Evolutionary conservation across 2,329 filamentous ascomycete genomes (phyloP).

Genomic region (Venturia aucupariae): DNA sequence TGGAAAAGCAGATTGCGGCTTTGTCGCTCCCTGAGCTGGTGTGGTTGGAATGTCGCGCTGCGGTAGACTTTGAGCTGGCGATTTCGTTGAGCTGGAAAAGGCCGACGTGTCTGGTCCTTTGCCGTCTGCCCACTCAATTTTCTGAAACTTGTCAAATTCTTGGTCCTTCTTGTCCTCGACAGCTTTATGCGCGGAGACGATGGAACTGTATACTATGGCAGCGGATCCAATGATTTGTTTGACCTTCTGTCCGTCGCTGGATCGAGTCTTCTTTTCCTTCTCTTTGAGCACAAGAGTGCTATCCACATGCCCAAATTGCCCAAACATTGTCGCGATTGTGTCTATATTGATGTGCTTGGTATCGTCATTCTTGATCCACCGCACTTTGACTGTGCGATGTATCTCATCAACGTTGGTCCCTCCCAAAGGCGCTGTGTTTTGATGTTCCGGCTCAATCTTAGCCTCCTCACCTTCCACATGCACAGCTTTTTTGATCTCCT

Average conservation of each 20-base stretch:
- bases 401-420: constrained; percentile 37
- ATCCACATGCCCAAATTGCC: constrained; percentile 48
- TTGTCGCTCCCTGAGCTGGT: constrained; percentile 7
- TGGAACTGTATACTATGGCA: constrained; percentile 47
- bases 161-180: constrained; percentile 41
- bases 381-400: constrained; percentile 49
- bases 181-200: constrained; percentile 49
- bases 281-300: constrained; percentile 46
- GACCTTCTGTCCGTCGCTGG: constrained; percentile 32
- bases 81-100: constrained; percentile 15
- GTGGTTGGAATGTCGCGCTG: constrained; percentile 1
- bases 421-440: constrained; percentile 15
- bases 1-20: constrained; percentile 9
- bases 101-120: constrained; percentile 41
- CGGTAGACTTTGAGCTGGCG: constrained; percentile 8
- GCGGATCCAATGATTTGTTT: constrained; percentile 45
- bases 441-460: constrained; percentile 14
- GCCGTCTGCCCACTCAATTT: constrained; percentile 45
- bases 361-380: constrained; percentile 41
- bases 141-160: constrained; percentile 41
- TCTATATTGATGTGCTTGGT: constrained; percentile 38
- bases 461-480: constrained; percentile 33
- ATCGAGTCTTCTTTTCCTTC: constrained; percentile 38
- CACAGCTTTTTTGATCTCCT: constrained; percentile 45
- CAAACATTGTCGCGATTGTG: constrained; percentile 38